Percentiles rank a stretch among this genome's conserved stretches.
Conservation (phyloP, 352 stramenopile genomes). For the Blastocystis sp. region DNA sequence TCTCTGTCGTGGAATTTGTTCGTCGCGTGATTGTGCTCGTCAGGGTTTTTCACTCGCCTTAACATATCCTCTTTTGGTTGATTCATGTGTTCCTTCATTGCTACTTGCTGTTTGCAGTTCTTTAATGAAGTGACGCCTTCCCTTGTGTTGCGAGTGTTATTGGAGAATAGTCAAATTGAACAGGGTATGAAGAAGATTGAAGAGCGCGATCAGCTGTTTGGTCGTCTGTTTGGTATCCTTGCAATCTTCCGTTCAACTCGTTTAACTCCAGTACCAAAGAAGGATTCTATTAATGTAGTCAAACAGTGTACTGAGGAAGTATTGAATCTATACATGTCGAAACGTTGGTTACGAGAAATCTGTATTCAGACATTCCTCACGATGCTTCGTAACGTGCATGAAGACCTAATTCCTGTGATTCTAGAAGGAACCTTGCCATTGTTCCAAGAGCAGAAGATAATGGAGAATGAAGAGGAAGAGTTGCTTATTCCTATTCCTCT, state of each 20-base stretch:
- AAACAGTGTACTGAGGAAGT: conserved; percentile 9
- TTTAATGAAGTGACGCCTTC: conserved; percentile 17
- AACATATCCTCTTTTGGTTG: conserved; percentile 42
- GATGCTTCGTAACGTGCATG: not conserved
- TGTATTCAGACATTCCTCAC: not conserved
- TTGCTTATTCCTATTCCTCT: conserved; percentile 1
- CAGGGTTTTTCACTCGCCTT: conserved; percentile 45
- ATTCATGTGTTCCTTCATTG: not conserved
- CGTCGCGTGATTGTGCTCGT: conserved; percentile 10
- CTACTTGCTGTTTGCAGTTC: conserved; percentile 15
- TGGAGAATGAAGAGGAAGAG: not conserved
- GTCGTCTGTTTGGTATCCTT: conserved; percentile 38
- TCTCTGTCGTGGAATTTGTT: conserved; percentile 35
- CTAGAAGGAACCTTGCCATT: not conserved
- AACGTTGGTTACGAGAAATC: conserved; percentile 10
- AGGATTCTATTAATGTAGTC: not conserved
- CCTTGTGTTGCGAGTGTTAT: not conserved
- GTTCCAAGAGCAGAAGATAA: not conserved
- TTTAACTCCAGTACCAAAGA: not conserved
- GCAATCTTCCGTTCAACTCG: conserved; percentile 35
- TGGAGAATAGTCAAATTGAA: not conserved
- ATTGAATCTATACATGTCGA: not conserved
- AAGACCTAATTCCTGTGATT: not conserved
- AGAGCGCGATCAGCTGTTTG: conserved; percentile 17
- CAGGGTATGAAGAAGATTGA: conserved; percentile 35